Conservation (phyloP, 257 asterid genomes). For the Striga asiatica region DNA sequence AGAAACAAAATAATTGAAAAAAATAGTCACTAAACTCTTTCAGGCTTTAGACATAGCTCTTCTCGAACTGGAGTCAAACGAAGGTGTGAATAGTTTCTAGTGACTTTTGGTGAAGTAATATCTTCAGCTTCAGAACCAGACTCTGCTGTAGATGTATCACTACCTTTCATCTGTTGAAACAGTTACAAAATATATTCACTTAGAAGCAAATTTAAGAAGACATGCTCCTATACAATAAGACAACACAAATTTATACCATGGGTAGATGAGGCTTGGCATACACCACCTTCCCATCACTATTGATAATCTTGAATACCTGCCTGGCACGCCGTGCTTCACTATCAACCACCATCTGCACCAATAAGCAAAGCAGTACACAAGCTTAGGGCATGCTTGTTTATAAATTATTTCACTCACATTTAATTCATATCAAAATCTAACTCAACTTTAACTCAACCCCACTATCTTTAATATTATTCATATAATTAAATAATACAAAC, state of each 20-base stretch:
- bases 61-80: slow-evolving; percentile 73
- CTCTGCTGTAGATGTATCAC: slow-evolving; percentile 71
- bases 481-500: too few relatives aligned
- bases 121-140: slow-evolving; percentile 87
- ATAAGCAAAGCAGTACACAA: slow-evolving; percentile 8
- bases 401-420: too few relatives aligned
- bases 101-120: slow-evolving; percentile 57
- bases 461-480: too few relatives aligned
- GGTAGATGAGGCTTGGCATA: slow-evolving; percentile 81
- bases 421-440: too few relatives aligned
- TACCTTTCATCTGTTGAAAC: slow-evolving; percentile 40
- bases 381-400: too few relatives aligned
- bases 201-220: not conserved
- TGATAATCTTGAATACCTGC: slow-evolving; percentile 84
- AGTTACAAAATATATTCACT: slow-evolving; percentile 3
- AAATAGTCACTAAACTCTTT: not conserved
- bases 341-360: slow-evolving; percentile 65
- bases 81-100: slow-evolving; percentile 39
- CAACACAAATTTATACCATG: slow-evolving; percentile 33
- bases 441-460: too few relatives aligned
- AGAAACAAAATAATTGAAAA: not conserved
- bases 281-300: slow-evolving; percentile 91
- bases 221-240: not conserved
- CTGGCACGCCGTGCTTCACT: slow-evolving; percentile 76
- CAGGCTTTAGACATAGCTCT: slow-evolving; percentile 34